Evolutionary conservation across 2,329 filamentous ascomycete species (phyloP), one percentile per base, ranked within the genome.

Genomic region (Colletotrichum cuscutae): DNA sequence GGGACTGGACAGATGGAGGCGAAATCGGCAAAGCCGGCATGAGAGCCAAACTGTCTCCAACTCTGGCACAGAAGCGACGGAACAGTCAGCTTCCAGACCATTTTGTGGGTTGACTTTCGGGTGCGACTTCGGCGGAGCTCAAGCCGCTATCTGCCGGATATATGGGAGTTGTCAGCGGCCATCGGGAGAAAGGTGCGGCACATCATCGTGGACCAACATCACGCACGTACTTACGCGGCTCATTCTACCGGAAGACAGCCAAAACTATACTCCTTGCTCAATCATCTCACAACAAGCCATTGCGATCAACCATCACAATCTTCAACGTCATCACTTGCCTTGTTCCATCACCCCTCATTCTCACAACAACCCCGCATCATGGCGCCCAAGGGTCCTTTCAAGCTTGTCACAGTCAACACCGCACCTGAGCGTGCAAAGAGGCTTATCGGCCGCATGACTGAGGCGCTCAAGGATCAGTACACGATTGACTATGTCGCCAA

Each of bases 401-500:
- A 85, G 76, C 86, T 93, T 13, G 87, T 93, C 35, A 93, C 90
- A 1, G 90, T 93, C 75, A 93, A 93, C 82, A 92, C 88, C 1
- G 90, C 88, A 1, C 91, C 91, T 0, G 91, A 92, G 74, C 85
- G 91, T 68, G 92, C 91, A 42, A 89, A 90, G 81, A 82, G 84
- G 8, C 81, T 94, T 42, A 88, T 92, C 76, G 91, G 91, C 12
- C 86, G 89, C 0, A 81, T 94, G 49, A 85, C 88, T 12, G 89
- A 92, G 68, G 87, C 86, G 13, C 81, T 94, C 37, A 91, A 90
- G 78, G 90, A 92, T 68, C 83, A 82, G 52, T 93, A 93, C 80
- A 89, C 85, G 1, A 92, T 94, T 75, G 83, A 87, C 49, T 86
- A 93, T 78, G 85, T 88, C 28, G 90, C 84, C 46, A 93, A 94